Base-by-base conservation (phyloP, 306 rosid genomes). In the Trichosanthes cucumerina region DNA sequence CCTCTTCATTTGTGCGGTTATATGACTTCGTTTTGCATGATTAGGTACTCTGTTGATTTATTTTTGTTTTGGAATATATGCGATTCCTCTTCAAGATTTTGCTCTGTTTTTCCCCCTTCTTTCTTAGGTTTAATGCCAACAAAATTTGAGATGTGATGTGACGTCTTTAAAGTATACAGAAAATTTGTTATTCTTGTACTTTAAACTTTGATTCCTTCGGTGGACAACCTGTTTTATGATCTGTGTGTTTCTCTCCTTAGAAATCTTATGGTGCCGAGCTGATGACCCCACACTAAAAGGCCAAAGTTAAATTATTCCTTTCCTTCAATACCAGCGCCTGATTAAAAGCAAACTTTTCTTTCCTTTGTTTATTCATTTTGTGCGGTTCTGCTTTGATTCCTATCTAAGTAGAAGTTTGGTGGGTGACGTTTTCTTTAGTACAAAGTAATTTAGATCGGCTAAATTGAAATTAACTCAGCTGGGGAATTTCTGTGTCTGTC, bases 371-470 rank as follows among this genome's bases (percentile, higher is more conserved):
- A 46, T 71, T 44, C 33, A 13, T 13, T 71, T 46, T 69, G 53
- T 69, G 53, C 53, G 75, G 34, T 69, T 69, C 75, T 69, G 52
- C 53, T 69, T 69, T 38, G 49, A 5, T 66, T 36, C 47, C 19
- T 69, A 9, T 41, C 2, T 69, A 21, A 41, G 36, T 21, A 3
- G 54, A 24, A 23, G 34, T 69, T 69, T 69, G 53, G 75, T 41
- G 75, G 34, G n/a, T 41, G 76, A 46, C n/a, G 54, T 70, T 70
- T 70, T 71, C 76, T 71, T 71, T 43, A 69, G 14, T 38, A 9
- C 21, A 23, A 39, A 39, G 26, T 68, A 18, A 68, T 68, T 19
- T 19, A 2, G 6, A 65, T 31, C 6, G 74, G 28, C 50, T n/a
- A 39, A 10, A 68, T 39, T n/a, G 3, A 8, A 4, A 36, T 33